Conservation (phyloP, 768 basidiomycete genomes). For the Filobasidium floriforme region DNA sequence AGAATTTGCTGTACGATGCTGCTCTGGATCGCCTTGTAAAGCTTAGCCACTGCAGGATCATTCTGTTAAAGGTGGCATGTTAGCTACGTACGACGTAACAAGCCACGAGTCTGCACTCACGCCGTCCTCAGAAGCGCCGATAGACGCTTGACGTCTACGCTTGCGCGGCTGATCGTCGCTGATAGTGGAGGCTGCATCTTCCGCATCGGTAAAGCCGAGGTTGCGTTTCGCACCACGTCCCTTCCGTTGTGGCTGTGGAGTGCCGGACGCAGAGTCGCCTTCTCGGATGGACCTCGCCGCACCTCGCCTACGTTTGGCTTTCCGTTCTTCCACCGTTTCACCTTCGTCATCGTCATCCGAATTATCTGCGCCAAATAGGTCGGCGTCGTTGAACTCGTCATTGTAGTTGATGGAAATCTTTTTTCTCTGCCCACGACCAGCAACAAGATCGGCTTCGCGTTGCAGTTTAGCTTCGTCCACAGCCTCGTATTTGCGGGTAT, state of each 20-base stretch:
- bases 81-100: not conserved
- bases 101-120: conserved; percentile 10
- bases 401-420: conserved; percentile 74
- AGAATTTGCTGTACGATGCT: not conserved
- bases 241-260: conserved; percentile 25
- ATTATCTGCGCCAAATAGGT: conserved; percentile 40
- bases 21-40: conserved; percentile 1
- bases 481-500: conserved; percentile 53
- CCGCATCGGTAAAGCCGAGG: conserved; percentile 47
- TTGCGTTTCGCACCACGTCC: conserved; percentile 52
- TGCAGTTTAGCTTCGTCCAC: conserved; percentile 51
- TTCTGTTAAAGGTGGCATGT: not conserved
- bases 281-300: conserved; percentile 22
- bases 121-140: conserved; percentile 27
- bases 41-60: not conserved
- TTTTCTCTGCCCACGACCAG: conserved; percentile 72
- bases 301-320: conserved; percentile 16
- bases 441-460: conserved; percentile 49
- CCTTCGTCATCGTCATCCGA: conserved; percentile 41
- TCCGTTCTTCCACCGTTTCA: conserved; percentile 30
- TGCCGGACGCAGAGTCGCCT: conserved; percentile 25
- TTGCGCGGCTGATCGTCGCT: conserved; percentile 9
- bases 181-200: conserved; percentile 57
- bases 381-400: conserved; percentile 36
- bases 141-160: conserved; percentile 2